Evolutionary conservation across 2,329 filamentous ascomycete genomes (phyloP).

Genomic region (Phaeosphaeriaceae sp.): DNA sequence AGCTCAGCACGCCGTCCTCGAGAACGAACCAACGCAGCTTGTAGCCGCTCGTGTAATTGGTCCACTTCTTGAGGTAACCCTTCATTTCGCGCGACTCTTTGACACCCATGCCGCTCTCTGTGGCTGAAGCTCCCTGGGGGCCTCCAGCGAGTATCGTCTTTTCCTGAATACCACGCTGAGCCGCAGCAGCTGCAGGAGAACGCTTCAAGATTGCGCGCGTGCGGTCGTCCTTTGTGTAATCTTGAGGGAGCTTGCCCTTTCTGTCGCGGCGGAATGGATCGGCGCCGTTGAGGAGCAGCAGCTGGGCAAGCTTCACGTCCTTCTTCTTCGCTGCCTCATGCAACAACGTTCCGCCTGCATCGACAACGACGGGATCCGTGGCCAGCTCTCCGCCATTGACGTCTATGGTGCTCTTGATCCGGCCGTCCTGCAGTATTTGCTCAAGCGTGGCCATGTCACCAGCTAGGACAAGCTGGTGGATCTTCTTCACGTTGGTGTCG

Average conservation of each 20-base stretch:
- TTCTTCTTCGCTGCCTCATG: constrained; percentile 91
- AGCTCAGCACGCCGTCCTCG: constrained; percentile 95
- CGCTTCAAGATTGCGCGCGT: constrained; percentile 89
- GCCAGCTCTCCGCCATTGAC: constrained; percentile 91
- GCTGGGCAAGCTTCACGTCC: constrained; percentile 86
- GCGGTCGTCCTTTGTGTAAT: constrained; percentile 92
- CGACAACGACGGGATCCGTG: constrained; percentile 77
- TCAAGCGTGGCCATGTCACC: constrained; percentile 81
- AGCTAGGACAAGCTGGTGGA: constrained; percentile 77
- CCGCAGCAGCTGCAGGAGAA: constrained; percentile 91
- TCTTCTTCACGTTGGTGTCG: constrained; percentile 81
- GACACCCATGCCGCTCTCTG: constrained; percentile 67
- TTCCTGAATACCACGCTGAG: constrained; percentile 94
- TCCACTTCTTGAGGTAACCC: constrained; percentile 99
- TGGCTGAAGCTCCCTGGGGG: constrained; percentile 64
- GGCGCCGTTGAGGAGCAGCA: constrained; percentile 89
- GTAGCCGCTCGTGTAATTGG: constrained; percentile 96
- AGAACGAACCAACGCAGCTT: constrained; percentile 98
- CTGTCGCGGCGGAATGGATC: constrained; percentile 95
- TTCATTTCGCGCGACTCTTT: constrained; percentile 97
- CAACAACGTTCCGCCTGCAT: constrained; percentile 87
- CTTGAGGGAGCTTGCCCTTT: constrained; percentile 93
- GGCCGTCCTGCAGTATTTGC: constrained; percentile 80
- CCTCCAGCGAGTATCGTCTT: constrained; percentile 89
- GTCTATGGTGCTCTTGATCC: constrained; percentile 85